These are phyloP conservation scores for button mushroom (Agaricus bisporus) DNA, from an alignment of 768 basidiomycete genomes.

Conservation along the genomic window DNA sequence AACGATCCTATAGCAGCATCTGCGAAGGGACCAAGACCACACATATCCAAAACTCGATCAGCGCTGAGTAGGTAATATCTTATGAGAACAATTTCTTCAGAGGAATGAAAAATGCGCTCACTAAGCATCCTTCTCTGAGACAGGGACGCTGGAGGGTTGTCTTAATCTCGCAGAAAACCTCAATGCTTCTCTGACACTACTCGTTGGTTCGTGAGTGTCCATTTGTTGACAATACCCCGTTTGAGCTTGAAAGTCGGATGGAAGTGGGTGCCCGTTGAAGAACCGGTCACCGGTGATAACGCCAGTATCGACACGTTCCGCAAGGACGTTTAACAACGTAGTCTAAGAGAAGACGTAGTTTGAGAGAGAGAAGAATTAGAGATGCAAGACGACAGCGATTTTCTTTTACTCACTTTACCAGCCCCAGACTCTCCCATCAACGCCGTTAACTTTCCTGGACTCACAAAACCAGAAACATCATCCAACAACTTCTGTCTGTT, in stretches of 20 bases:
- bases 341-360: conserved; percentile 28
- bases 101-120: conserved; percentile 29
- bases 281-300: conserved; percentile 45
- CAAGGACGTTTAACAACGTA: conserved; percentile 52
- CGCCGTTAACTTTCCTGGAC: conserved; percentile 75
- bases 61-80: conserved; percentile 23
- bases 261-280: conserved; percentile 49
- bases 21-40: conserved; percentile 54
- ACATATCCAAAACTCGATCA: conserved; percentile 51
- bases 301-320: conserved; percentile 41
- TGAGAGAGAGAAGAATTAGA: too few relatives aligned
- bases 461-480: conserved; percentile 73
- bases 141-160: conserved; percentile 59
- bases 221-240: conserved; percentile 85
- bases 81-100: background rate
- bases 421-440: conserved; percentile 61
- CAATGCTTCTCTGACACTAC: conserved; percentile 78
- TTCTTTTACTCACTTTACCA: conserved; percentile 34
- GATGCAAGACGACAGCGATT: background rate
- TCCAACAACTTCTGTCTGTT: conserved; percentile 51
- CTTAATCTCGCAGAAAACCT: conserved; percentile 75
- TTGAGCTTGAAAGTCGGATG: conserved; percentile 57
- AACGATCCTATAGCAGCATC: conserved; percentile 65
- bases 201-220: conserved; percentile 70
- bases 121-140: conserved; percentile 75